Evolutionary conservation across 805 yeast species (phyloP), one percentile per base, ranked within the genome.

Genomic region (Tetrapisispora iriomotensis): DNA sequence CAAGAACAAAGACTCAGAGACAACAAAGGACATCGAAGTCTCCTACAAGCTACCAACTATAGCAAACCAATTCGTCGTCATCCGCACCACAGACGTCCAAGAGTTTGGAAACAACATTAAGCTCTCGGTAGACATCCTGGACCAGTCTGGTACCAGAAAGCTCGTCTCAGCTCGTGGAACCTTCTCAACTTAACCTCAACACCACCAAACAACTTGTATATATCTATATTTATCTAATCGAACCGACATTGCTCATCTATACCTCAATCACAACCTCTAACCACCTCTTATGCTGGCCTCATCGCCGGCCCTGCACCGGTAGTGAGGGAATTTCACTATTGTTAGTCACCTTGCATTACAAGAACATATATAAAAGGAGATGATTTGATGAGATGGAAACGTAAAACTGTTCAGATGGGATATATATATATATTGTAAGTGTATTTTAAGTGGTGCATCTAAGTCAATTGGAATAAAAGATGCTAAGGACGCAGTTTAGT

Each of bases 61-160:
- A 38, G 87, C 90, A 12, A 79, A 85, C 53, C 86, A 77, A 44
- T 83, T 86, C 50, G 68, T 86, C 28, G 70, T 82, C 3, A 67
- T 87, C 14, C 76, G 71, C 50, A 74, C 86, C 0, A 58, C 69
- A 17, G 59, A 66, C 17, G 48, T 54, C 6, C 61, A 59, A 19
- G 52, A 53, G 26, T 45, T 52, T 13, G 65, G 64, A 24, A 51
- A 56, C 19, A 45, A 53, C 14, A 63, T 68, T 21, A 56, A 57
- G 6, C 57, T 70, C 7, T 53, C 49, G 6, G 72, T 78, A 24
- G 67, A 65, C 17, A 77, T 83, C 15, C 62, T 64, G 19, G 68
- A 83, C 31, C 74, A 75, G 45, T 67, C 72, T 15, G 62, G 71
- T 4, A 61, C 65, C 4, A 68, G 71, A 32, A 52, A 66, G 0